These are phyloP conservation scores for Solanum neorickii DNA, from an alignment of 257 asterid species.

Conservation along the genomic window DNA sequence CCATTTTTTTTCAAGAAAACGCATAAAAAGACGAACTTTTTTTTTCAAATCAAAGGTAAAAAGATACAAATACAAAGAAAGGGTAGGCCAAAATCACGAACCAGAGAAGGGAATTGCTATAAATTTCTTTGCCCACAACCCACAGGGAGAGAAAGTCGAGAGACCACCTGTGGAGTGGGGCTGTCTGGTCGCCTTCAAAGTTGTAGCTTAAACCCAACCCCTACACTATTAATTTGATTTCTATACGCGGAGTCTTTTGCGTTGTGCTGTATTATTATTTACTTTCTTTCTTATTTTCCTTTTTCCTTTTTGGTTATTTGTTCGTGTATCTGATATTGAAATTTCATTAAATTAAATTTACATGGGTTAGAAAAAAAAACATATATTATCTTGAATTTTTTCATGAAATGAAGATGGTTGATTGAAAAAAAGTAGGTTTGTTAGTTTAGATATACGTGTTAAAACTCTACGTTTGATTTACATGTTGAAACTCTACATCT, in stretches of 20 bases:
- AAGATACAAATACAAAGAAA: not conserved
- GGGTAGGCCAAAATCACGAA: constrained; percentile 12
- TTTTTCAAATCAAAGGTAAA: not conserved
- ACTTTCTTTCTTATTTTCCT: not conserved
- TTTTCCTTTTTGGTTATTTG: not conserved
- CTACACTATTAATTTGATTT: not conserved
- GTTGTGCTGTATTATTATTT: not conserved
- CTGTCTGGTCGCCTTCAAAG: constrained; percentile 8
- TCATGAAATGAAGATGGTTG: too few relatives aligned
- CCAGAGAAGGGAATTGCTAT: not conserved
- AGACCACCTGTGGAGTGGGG: constrained; percentile 12
- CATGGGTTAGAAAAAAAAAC: rapidly evolving
- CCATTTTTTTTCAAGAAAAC: constrained; percentile 8
- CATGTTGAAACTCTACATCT: too few relatives aligned
- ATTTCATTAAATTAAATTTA: not conserved
- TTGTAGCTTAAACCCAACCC: constrained; percentile 1
- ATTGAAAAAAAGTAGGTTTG: too few relatives aligned
- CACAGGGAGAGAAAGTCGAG: not conserved
- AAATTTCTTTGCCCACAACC: not conserved
- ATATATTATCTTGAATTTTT: too few relatives aligned
- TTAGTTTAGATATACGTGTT: too few relatives aligned
- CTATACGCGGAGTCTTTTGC: not conserved
- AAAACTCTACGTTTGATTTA: too few relatives aligned
- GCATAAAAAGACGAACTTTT: not conserved
- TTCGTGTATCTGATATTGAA: not conserved